These are phyloP conservation scores for Picochlorum sp. DNA, from an alignment of 139 green algal genomes.

Conservation along the genomic window DNA sequence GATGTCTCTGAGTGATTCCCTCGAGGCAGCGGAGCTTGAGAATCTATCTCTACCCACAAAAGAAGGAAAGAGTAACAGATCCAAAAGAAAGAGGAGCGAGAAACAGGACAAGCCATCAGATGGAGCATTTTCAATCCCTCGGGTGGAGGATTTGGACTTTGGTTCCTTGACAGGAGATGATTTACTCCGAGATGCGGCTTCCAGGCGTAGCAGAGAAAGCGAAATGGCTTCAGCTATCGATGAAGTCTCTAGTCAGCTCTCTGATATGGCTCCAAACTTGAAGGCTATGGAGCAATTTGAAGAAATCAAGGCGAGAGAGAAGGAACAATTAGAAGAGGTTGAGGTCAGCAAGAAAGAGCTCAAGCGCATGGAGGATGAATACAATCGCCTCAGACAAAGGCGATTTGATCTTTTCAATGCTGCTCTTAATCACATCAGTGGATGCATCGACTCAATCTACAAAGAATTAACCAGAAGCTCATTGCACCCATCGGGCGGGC, in stretches of 20 bases:
- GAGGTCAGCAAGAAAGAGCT: conserved; percentile 51
- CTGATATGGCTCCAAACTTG: conserved; percentile 65
- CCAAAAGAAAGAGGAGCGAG: conserved; percentile 7
- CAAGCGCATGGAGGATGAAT: conserved; percentile 38
- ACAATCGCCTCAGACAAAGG: conserved; percentile 52
- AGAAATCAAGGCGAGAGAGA: conserved; percentile 66
- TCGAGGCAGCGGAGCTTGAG: conserved; percentile 41
- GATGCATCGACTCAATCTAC: conserved; percentile 87
- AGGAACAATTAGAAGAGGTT: conserved; percentile 56
- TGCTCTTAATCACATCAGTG: conserved; percentile 77
- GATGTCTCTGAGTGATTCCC: conserved; percentile 8
- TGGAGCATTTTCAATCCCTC: conserved; percentile 17
- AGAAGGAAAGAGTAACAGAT: background rate
- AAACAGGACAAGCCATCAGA: conserved; percentile 5
- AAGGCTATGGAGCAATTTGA: conserved; percentile 93
- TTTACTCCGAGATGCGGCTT: conserved; percentile 11
- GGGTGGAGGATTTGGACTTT: conserved; percentile 13
- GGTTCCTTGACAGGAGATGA: conserved; percentile 23
- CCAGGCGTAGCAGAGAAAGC: conserved; percentile 20
- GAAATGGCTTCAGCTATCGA: conserved; percentile 35
- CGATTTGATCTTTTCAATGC: conserved; percentile 71
- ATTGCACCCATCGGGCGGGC: conserved; percentile 61
- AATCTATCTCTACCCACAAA: conserved; percentile 13
- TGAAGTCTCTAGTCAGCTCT: conserved; percentile 36
- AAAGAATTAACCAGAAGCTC: conserved; percentile 71